Conservation (phyloP, 306 rosid genomes). For the Cercis canadensis region DNA sequence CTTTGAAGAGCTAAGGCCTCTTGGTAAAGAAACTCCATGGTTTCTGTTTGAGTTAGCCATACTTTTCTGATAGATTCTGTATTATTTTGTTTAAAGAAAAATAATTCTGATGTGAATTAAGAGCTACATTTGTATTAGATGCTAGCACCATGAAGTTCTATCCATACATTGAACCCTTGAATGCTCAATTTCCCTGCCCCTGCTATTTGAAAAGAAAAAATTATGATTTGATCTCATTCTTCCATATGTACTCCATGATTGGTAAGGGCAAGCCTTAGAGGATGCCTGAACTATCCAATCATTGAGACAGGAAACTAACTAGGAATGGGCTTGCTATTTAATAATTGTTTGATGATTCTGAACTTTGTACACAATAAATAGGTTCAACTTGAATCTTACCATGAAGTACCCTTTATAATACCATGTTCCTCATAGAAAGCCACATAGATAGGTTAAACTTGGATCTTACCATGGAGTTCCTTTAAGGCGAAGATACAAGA, state of each 20-base stretch:
- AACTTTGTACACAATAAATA: too few species aligned
- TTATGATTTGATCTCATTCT: too few species aligned
- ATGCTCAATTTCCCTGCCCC: too few species aligned
- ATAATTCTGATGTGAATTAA: background rate
- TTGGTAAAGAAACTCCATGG: conserved; percentile 63
- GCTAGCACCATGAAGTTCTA: background rate
- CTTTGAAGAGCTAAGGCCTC: conserved; percentile 89
- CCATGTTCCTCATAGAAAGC: too few species aligned
- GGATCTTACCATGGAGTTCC: too few species aligned
- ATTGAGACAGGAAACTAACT: background rate
- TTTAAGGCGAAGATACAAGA: too few species aligned
- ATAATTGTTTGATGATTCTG: too few species aligned
- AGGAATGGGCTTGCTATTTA: conserved; percentile 1
- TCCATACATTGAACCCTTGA: background rate
- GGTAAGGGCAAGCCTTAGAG: background rate
- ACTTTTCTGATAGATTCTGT: background rate
- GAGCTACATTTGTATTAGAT: background rate
- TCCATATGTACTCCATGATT: background rate
- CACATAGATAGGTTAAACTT: too few species aligned
- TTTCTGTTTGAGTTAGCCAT: conserved; percentile 23
- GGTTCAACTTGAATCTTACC: too few species aligned
- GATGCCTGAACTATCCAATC: background rate
- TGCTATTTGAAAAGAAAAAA: too few species aligned
- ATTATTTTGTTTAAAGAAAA: background rate
- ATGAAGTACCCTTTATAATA: too few species aligned